phyloP scores from a whole-genome alignment of 169 alveolate species.

The Eimeria necatrix region DNA sequence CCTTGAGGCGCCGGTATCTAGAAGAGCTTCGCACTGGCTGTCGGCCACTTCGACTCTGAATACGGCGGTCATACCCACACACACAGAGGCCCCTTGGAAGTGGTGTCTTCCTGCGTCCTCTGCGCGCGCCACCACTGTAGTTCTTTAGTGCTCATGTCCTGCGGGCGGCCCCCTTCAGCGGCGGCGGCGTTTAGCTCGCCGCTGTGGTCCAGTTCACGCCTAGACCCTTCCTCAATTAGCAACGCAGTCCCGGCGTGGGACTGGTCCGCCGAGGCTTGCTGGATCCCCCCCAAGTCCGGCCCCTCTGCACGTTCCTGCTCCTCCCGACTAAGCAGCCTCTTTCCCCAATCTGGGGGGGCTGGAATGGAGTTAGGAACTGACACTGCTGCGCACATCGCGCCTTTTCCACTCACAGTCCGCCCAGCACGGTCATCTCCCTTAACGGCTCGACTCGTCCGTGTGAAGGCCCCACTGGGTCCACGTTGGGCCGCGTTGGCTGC shows the following conservation, averaged over 20 bases:
- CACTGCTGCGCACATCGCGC: no score
- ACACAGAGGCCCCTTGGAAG: background rate
- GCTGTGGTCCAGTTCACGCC: background rate
- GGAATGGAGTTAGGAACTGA: no score
- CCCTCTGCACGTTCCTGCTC: no score
- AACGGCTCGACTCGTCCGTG: no score
- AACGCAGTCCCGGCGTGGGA: background rate
- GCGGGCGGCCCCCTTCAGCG: background rate
- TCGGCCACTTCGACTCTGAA: conserved; percentile 13
- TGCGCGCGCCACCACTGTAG: conserved; percentile 27
- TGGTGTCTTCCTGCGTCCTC: background rate
- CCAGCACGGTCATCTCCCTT: no score
- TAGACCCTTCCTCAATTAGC: background rate
- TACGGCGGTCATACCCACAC: background rate
- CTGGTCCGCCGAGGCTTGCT: conserved; percentile 8
- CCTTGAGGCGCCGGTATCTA: conserved; percentile 5
- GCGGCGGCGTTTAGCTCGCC: background rate
- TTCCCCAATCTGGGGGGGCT: no score
- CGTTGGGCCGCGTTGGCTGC: no score
- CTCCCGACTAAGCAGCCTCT: no score
- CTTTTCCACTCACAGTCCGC: no score
- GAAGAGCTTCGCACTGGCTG: background rate
- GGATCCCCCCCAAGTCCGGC: background rate
- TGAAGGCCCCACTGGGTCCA: no score
- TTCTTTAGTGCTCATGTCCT: background rate